phyloP scores from a whole-genome alignment of 1,284 basidiomycete species.

The Erythrobasidium hasegawianum region DNA sequence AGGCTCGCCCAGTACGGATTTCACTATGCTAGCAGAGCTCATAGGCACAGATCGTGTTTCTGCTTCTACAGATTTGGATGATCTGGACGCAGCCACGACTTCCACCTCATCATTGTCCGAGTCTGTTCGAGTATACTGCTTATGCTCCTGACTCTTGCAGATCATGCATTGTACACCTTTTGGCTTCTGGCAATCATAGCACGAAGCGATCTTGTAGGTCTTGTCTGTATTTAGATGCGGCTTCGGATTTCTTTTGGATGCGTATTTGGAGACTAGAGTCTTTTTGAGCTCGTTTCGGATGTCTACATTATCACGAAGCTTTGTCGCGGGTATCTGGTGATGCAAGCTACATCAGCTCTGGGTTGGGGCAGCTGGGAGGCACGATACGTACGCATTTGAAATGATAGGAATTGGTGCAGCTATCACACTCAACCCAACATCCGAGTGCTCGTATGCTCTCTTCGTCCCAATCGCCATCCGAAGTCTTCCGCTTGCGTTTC shows the following conservation, averaged over 20 bases:
- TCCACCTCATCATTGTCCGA: conserved; percentile 7
- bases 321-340: neutral
- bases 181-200: conserved; percentile 38
- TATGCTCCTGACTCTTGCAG: conserved; percentile 27
- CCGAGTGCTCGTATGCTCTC: conserved; percentile 9
- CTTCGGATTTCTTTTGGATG: conserved; percentile 12
- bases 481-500: conserved; percentile 13
- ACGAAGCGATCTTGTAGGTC: conserved; percentile 38
- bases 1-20: neutral
- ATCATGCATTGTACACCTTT: conserved; percentile 39
- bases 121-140: neutral
- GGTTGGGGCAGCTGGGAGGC: neutral
- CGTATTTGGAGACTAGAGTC: conserved; percentile 9
- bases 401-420: conserved; percentile 20
- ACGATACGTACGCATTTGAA: conserved; percentile 18
- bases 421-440: conserved; percentile 21
- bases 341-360: neutral
- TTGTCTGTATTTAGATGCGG: conserved; percentile 34
- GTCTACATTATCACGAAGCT: too few relatives aligned
- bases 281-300: conserved; percentile 3
- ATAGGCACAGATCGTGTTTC: neutral
- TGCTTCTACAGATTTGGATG: neutral
- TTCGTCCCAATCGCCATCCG: conserved; percentile 16
- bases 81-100: neutral
- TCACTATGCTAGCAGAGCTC: neutral